phyloP scores from a whole-genome alignment of 495 filamentous ascomycete species.

The Collariella sp. region DNA sequence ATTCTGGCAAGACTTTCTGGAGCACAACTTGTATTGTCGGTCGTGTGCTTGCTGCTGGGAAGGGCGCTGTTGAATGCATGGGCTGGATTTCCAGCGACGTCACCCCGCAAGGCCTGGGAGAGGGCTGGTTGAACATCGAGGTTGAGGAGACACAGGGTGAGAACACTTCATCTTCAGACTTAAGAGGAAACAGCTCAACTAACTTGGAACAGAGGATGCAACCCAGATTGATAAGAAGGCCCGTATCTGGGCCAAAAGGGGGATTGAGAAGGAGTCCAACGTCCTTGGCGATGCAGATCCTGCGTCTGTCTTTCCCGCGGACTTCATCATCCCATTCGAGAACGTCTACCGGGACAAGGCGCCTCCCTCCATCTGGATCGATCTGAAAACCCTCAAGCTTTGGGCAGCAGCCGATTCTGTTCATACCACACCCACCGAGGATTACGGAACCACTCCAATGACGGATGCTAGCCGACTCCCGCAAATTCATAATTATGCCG shows the following conservation, averaged over 20 bases:
- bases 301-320: conserved; percentile 43
- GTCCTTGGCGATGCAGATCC: conserved; percentile 45
- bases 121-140: conserved; percentile 60
- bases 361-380: conserved; percentile 32
- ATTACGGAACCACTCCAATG: conserved; percentile 25
- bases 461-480: conserved; percentile 29
- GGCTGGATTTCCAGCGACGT: conserved; percentile 63
- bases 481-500: conserved; percentile 40
- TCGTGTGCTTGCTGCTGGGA: conserved; percentile 58
- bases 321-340: conserved; percentile 50
- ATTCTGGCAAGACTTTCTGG: conserved; percentile 67
- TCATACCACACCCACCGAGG: conserved; percentile 28
- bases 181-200: not conserved
- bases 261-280: conserved; percentile 43
- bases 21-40: conserved; percentile 71
- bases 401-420: conserved; percentile 28
- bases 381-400: conserved; percentile 38
- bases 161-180: not conserved
- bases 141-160: conserved; percentile 44
- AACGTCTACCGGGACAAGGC: conserved; percentile 38
- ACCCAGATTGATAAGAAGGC: conserved; percentile 37
- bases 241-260: conserved; percentile 39
- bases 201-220: conserved; percentile 30
- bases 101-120: conserved; percentile 40
- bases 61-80: conserved; percentile 64